phyloP scores from a whole-genome alignment of 805 yeast species.

The Cyberlindnera nakhonratchasimensis region DNA sequence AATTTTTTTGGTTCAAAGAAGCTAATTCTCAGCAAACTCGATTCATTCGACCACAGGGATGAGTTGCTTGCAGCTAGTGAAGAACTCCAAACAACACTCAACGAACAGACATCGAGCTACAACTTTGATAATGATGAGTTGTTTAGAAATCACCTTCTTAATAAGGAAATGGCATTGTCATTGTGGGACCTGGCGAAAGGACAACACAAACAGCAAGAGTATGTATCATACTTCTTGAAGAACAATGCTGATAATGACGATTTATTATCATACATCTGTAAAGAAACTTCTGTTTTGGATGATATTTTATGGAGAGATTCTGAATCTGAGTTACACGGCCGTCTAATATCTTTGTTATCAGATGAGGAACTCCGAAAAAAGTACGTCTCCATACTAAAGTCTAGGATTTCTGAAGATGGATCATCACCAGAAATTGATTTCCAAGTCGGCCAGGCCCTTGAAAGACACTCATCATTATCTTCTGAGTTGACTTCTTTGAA shows the following conservation, averaged over 20 bases:
- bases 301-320: conserved; percentile 12
- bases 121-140: conserved; percentile 28
- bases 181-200: conserved; percentile 32
- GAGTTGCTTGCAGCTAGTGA: conserved; percentile 20
- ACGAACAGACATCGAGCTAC: conserved; percentile 26
- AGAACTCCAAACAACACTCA: conserved; percentile 22
- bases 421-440: conserved; percentile 3
- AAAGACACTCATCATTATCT: conserved; percentile 9
- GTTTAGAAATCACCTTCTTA: conserved; percentile 32
- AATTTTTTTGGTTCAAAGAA: conserved; percentile 20
- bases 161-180: conserved; percentile 31
- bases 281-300: conserved; percentile 13
- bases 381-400: conserved; percentile 13
- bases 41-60: conserved; percentile 29
- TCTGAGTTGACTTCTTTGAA: background rate
- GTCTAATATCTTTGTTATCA: conserved; percentile 2
- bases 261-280: conserved; percentile 13
- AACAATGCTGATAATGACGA: conserved; percentile 15
- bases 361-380: conserved; percentile 6
- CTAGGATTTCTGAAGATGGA: conserved; percentile 2
- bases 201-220: conserved; percentile 18
- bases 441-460: conserved; percentile 18
- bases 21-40: conserved; percentile 32
- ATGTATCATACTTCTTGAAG: conserved; percentile 23
- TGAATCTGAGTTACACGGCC: conserved; percentile 8